Base-by-base conservation (phyloP, 2,329 filamentous ascomycete species). In the Albophoma yamanashiensis region DNA sequence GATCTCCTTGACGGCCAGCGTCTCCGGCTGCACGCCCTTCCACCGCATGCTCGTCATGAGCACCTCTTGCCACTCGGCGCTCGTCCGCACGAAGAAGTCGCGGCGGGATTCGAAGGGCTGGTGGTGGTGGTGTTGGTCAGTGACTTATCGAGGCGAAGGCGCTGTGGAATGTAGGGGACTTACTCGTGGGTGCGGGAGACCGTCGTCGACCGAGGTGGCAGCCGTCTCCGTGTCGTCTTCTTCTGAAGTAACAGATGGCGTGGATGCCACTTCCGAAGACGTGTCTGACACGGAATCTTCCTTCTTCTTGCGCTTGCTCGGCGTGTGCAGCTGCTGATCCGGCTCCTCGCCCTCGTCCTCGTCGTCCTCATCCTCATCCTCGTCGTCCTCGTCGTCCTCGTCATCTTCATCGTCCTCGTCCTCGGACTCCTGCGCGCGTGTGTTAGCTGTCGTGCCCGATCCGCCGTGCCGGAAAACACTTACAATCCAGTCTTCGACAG, bases 21-120 rank as follows among this genome's bases (percentile, higher is more conserved):
- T 81, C 72, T 89, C 88, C 3, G 83, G 82, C 64, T 86, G 82
- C 53, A 85, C 78, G 40, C 83, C 83, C 72, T 86, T 87, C 77
- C 84, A 86, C 62, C 86, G 83, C 61, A 94, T 76, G 64, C 83
- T 87, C 1, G 88, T 88, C 76, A 97, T 85, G 43, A 96, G 79
- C 17, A 92, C 78, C 64, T 92, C 89, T 73, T 97, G 93, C 94
- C 94, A 99, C 65, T 92, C 89, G 62, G 87, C 86, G 0, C 89
- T 89, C 0, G 92, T 96, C 53, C 94, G 85, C 20, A 84, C 84
- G 76, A 96, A 97, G 81, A 97, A 99, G 56, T 96, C 94, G 56
- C 92, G 86, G 50, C 95, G 82, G 1, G 86, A 87, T 71, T 99
- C 94, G 68, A 99, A 99, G 0, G 92, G 91, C 68, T 92, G 12